These are phyloP conservation scores for Cyathus striatus DNA, from an alignment of 768 basidiomycete genomes.

Conservation along the genomic window DNA sequence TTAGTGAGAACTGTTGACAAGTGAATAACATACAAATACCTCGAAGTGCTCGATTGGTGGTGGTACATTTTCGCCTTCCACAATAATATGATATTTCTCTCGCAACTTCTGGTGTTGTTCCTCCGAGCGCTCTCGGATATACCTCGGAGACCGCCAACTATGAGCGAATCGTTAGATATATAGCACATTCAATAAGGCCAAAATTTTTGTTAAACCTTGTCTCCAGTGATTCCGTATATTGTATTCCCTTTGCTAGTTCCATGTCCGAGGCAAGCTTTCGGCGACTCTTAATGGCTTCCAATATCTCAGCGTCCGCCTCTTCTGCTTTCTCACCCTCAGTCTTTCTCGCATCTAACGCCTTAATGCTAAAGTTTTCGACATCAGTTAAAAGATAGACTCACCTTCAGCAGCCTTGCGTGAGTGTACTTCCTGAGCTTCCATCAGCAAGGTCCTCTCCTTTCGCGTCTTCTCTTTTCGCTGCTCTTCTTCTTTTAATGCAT, in stretches of 20 bases:
- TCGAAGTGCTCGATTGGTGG: constrained; percentile 89
- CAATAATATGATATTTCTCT: constrained; percentile 90
- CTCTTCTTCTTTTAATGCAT: constrained; percentile 79
- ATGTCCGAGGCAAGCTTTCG: constrained; percentile 89
- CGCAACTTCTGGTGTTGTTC: constrained; percentile 72
- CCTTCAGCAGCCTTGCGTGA: constrained; percentile 77
- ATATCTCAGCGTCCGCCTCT: constrained; percentile 86
- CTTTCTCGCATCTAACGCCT: constrained; percentile 70
- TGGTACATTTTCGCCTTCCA: constrained; percentile 92
- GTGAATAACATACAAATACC: constrained; percentile 29
- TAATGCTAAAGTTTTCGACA: constrained; percentile 2
- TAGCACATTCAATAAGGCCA: not conserved
- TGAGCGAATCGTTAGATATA: constrained; percentile 3
- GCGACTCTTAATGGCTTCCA: constrained; percentile 87
- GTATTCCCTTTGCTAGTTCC: constrained; percentile 90
- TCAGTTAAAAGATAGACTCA: constrained; percentile 20
- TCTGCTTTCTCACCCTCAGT: constrained; percentile 79
- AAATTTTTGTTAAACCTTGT: constrained; percentile 68
- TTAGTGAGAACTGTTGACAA: not conserved
- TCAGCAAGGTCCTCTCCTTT: constrained; percentile 80
- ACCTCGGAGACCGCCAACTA: constrained; percentile 88
- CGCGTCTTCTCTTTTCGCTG: constrained; percentile 65
- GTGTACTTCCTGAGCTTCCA: constrained; percentile 96
- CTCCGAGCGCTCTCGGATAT: constrained; percentile 64
- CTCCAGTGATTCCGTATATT: constrained; percentile 81